Evolutionary conservation across 2,329 filamentous ascomycete genomes (phyloP).

Genomic region (Mollisiaceae sp.): DNA sequence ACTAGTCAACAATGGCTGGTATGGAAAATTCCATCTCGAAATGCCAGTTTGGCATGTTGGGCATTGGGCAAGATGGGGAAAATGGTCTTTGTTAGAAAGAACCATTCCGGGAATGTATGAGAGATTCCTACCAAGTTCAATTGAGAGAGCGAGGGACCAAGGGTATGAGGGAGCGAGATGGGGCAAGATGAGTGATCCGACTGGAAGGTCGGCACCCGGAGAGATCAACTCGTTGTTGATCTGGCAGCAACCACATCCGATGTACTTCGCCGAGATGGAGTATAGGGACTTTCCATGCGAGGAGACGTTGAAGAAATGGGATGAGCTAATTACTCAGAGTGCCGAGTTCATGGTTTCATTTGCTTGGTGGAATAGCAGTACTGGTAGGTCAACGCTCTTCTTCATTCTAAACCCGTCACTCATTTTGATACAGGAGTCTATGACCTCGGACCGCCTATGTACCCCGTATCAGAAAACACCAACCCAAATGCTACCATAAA

Average conservation of each 20-base stretch:
- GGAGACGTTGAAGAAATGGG: slow-evolving; percentile 57
- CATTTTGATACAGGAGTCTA: slow-evolving; percentile 45
- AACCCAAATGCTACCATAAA: slow-evolving; percentile 61
- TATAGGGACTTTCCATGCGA: slow-evolving; percentile 52
- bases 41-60: slow-evolving; percentile 51
- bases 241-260: slow-evolving; percentile 66
- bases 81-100: slow-evolving; percentile 44
- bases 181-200: slow-evolving; percentile 63
- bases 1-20: slow-evolving; percentile 54
- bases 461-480: slow-evolving; percentile 62
- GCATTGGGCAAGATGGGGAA: slow-evolving; percentile 49
- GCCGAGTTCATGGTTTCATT: slow-evolving; percentile 66
- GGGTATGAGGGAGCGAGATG: slow-evolving; percentile 49
- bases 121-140: slow-evolving; percentile 42
- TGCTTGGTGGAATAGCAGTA: slow-evolving; percentile 58
- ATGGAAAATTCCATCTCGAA: slow-evolving; percentile 52
- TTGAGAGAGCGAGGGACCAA: slow-evolving; percentile 41
- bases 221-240: slow-evolving; percentile 65
- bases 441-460: slow-evolving; percentile 57
- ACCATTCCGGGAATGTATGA: slow-evolving; percentile 47
- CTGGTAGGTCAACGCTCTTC: slow-evolving; percentile 38
- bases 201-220: slow-evolving; percentile 59
- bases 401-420: background rate
- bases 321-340: slow-evolving; percentile 53
- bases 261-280: slow-evolving; percentile 64